phyloP scores from a whole-genome alignment of 2,329 filamentous ascomycete species.

The Stromatinia cepivora region DNA sequence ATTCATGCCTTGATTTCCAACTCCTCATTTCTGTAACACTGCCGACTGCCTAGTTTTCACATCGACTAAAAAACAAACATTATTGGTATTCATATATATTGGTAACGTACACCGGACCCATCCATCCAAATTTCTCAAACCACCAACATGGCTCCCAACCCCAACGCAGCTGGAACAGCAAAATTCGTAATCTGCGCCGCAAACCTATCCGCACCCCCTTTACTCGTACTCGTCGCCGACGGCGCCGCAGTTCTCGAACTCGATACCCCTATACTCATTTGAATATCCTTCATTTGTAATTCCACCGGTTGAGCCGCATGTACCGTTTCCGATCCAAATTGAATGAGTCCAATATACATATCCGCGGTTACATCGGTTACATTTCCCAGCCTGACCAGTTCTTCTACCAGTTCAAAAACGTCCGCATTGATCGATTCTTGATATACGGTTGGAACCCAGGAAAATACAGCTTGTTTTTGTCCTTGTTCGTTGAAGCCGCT shows the following conservation, averaged over 20 bases:
- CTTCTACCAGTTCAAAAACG: not conserved
- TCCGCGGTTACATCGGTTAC: conserved; percentile 4
- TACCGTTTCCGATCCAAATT: conserved; percentile 17
- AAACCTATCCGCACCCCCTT: not conserved
- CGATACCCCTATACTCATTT: conserved; percentile 8
- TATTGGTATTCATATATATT: conserved; percentile 3
- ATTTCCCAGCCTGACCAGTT: conserved; percentile 6
- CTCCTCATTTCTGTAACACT: not conserved
- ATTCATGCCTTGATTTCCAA: not conserved
- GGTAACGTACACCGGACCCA: not conserved
- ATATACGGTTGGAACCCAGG: conserved; percentile 10
- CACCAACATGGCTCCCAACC: conserved; percentile 10
- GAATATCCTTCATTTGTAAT: conserved; percentile 8
- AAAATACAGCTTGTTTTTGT: conserved; percentile 15
- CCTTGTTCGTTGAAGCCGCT: conserved; percentile 14
- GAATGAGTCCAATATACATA: conserved; percentile 16
- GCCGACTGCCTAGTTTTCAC: not conserved
- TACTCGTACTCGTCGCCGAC: conserved; percentile 9
- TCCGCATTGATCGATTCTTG: conserved; percentile 14
- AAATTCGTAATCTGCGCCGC: conserved; percentile 21
- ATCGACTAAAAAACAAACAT: not conserved
- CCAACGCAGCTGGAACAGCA: conserved; percentile 21
- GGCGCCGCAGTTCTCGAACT: conserved; percentile 8
- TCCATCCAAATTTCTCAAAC: not conserved
- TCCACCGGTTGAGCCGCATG: not conserved